Percentiles rank a stretch among this genome's conserved stretches.
Conservation (phyloP, 1,284 basidiomycete species). For the Farysia itapuensis region DNA sequence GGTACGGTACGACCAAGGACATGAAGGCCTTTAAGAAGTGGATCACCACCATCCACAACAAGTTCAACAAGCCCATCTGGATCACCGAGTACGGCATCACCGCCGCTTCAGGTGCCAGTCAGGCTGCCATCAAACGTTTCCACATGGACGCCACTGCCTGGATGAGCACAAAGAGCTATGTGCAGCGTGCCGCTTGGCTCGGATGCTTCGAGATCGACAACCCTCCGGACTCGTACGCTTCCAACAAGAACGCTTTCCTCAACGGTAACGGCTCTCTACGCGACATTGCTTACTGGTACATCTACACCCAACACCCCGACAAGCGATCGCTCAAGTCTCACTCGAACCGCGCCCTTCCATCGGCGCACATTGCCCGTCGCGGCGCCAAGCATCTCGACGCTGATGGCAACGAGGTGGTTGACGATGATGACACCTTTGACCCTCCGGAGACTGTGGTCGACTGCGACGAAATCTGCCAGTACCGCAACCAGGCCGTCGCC, state of each 20-base stretch:
- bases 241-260: slow-evolving; percentile 55
- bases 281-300: slow-evolving; percentile 45
- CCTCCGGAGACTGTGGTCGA: slow-evolving; percentile 18
- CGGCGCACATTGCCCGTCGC: slow-evolving; percentile 19
- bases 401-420: slow-evolving; percentile 32
- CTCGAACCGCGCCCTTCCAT: slow-evolving; percentile 38
- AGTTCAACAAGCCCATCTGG: slow-evolving; percentile 52
- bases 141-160: slow-evolving; percentile 43
- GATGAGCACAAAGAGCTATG: slow-evolving; percentile 39
- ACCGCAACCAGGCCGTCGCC: slow-evolving; percentile 25
- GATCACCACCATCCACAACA: slow-evolving; percentile 43
- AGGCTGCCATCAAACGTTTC: slow-evolving; percentile 43
- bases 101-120: slow-evolving; percentile 32
- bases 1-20: slow-evolving; percentile 54
- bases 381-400: slow-evolving; percentile 30
- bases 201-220: slow-evolving; percentile 50
- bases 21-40: slow-evolving; percentile 42
- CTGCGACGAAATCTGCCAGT: slow-evolving; percentile 36
- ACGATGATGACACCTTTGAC: slow-evolving; percentile 34
- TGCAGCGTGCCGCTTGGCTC: slow-evolving; percentile 54
- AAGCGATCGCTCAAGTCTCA: slow-evolving; percentile 19
- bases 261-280: slow-evolving; percentile 36
- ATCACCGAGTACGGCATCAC: slow-evolving; percentile 58
- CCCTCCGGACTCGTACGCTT: slow-evolving; percentile 52
- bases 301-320: slow-evolving; percentile 19